A percentile compares a stretch with the other conserved stretches of the same genome.
phyloP scores from a whole-genome alignment of 2,329 filamentous ascomycete species.

The Penicillium thymicola region DNA sequence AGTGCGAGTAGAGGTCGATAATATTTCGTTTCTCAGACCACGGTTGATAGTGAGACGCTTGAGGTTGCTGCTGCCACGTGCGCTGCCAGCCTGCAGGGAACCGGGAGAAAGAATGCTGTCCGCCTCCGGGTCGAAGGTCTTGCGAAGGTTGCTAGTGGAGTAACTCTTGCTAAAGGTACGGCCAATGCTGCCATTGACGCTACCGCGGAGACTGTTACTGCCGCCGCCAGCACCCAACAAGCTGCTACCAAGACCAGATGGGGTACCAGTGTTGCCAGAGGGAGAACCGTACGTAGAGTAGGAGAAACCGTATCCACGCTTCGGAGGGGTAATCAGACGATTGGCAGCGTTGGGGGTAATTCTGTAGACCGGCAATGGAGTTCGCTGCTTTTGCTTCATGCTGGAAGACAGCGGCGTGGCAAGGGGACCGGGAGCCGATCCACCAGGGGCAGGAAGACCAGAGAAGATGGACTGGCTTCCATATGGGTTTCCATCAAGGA shows the following conservation, averaged over 20 bases:
- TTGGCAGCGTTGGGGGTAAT: constrained; percentile 77
- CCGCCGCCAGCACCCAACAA: constrained; percentile 43
- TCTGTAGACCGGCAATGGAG: constrained; percentile 81
- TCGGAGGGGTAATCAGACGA: constrained; percentile 78
- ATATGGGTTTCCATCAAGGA: constrained; percentile 82
- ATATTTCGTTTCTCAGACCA: constrained; percentile 67
- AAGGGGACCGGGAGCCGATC: constrained; percentile 77
- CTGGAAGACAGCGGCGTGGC: constrained; percentile 80
- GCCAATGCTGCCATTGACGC: constrained; percentile 55
- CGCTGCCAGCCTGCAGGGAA: constrained; percentile 70
- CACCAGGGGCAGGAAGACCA: constrained; percentile 60
- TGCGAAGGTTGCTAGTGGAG: constrained; percentile 80
- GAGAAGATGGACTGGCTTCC: constrained; percentile 84
- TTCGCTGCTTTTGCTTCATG: constrained; percentile 73
- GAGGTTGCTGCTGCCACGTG: constrained; percentile 65
- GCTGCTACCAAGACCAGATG: constrained; percentile 64
- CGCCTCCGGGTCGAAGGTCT: constrained; percentile 69
- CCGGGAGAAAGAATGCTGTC: constrained; percentile 84
- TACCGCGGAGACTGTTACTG: constrained; percentile 36
- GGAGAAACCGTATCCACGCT: constrained; percentile 84
- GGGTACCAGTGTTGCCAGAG: constrained; percentile 65
- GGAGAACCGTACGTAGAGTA: constrained; percentile 91
- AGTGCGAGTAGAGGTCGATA: constrained; percentile 42
- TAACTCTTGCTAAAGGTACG: constrained; percentile 80
- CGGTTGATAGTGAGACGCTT: constrained; percentile 94